These are phyloP conservation scores for Phytophthora quininea DNA, from an alignment of 352 stramenopile species.

Conservation along the genomic window DNA sequence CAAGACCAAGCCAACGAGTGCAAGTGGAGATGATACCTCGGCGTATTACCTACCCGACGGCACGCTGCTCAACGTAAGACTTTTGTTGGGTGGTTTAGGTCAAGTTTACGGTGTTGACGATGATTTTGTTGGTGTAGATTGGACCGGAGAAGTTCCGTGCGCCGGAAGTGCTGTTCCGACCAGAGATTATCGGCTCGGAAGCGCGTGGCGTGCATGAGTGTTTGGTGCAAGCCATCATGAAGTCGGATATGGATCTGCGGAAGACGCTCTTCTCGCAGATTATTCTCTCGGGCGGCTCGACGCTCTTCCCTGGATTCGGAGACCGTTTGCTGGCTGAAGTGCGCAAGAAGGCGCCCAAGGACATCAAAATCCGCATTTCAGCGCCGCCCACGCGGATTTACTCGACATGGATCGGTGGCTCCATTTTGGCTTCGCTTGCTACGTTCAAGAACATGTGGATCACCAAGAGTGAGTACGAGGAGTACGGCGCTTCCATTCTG, in stretches of 20 bases:
- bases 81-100: conserved; percentile 4
- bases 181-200: conserved; percentile 86
- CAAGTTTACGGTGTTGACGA: not conserved
- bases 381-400: conserved; percentile 95
- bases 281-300: conserved; percentile 94
- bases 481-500: conserved; percentile 96
- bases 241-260: conserved; percentile 97
- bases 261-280: conserved; percentile 94
- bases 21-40: conserved; percentile 56
- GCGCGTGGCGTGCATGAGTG: conserved; percentile 83
- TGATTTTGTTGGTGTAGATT: conserved; percentile 43
- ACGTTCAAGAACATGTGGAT: conserved; percentile 99
- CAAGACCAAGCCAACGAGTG: conserved; percentile 46
- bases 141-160: conserved; percentile 83
- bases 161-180: conserved; percentile 85
- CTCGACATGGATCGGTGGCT: conserved; percentile 97
- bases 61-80: conserved; percentile 78
- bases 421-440: conserved; percentile 96
- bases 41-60: conserved; percentile 84
- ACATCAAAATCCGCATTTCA: conserved; percentile 96
- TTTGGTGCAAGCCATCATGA: conserved; percentile 95
- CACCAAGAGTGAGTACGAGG: conserved; percentile 98
- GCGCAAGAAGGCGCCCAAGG: conserved; percentile 87
- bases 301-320: conserved; percentile 94
- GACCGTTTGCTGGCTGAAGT: conserved; percentile 96